Evolutionary conservation across 75 land plant species (phyloP).

Genomic region (Cupressus sempervirens): DNA sequence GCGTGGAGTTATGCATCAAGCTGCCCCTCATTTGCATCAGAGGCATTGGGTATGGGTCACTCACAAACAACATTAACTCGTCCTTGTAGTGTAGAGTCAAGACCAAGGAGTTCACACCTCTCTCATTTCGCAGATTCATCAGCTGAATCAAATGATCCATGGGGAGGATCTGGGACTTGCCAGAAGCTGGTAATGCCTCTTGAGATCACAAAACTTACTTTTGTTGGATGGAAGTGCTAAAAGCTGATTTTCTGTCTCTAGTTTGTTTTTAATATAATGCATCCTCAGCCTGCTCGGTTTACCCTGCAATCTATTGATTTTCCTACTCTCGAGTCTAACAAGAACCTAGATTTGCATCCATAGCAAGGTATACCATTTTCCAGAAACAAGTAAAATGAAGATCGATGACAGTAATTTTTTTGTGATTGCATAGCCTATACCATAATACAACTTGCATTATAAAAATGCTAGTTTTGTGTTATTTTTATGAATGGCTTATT

Average conservation of each 20-base stretch:
- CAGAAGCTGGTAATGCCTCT: conserved; percentile 34
- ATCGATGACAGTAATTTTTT: neutral
- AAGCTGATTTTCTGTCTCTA: neutral
- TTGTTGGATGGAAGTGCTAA: neutral
- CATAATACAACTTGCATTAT: neutral
- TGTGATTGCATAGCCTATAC: neutral
- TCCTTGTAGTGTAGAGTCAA: conserved; percentile 82
- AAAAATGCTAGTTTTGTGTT: neutral
- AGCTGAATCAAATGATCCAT: conserved; percentile 35
- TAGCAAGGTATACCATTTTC: conserved; percentile 23
- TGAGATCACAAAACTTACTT: neutral
- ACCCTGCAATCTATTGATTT: conserved; percentile 71
- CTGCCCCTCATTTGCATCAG: conserved; percentile 78
- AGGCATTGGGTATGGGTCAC: conserved; percentile 42
- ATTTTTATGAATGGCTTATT: neutral
- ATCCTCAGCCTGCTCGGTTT: conserved; percentile 49
- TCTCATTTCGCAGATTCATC: conserved; percentile 73
- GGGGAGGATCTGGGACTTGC: conserved; percentile 46
- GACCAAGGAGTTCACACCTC: conserved; percentile 55
- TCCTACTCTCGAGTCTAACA: conserved; percentile 73
- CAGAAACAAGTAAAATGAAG: neutral
- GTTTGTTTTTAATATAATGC: conserved; percentile 1
- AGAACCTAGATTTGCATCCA: conserved; percentile 35
- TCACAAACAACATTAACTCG: conserved; percentile 39
- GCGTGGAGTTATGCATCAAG: conserved; percentile 57